Conservation (phyloP, 306 rosid species). For the Glycine soja region DNA sequence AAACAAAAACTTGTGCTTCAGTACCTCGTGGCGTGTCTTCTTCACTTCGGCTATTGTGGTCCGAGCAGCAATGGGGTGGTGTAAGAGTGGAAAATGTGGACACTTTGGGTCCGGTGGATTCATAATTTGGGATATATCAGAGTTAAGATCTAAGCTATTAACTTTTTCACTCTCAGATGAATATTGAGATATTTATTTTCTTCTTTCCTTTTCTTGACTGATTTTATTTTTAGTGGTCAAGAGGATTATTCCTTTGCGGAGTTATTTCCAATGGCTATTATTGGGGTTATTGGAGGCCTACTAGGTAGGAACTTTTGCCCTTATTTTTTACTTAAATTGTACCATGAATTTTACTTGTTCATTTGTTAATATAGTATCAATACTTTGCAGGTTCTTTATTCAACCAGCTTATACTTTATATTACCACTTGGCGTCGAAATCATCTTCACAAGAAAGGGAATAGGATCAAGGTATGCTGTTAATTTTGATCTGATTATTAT, state of each 20-base stretch:
- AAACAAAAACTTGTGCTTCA: too few relatives aligned
- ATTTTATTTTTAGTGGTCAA: conserved; percentile 79
- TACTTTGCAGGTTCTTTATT: conserved; percentile 69
- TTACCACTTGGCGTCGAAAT: conserved; percentile 86
- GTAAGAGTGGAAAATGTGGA: conserved; percentile 93
- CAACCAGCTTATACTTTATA: conserved; percentile 87
- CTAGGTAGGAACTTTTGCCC: conserved; percentile 60
- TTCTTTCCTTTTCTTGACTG: conserved; percentile 49
- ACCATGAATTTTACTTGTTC: conserved; percentile 33
- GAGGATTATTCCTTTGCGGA: conserved; percentile 96
- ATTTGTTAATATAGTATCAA: conserved; percentile 38
- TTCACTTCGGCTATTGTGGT: conserved; percentile 81
- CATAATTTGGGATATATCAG: conserved; percentile 95
- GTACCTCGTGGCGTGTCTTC: too few relatives aligned
- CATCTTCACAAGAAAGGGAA: conserved; percentile 91
- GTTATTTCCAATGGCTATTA: conserved; percentile 92
- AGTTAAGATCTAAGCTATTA: conserved; percentile 69
- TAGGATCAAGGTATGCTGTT: conserved; percentile 74
- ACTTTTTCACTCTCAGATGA: conserved; percentile 40
- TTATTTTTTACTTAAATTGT: conserved; percentile 6
- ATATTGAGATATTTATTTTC: conserved; percentile 48
- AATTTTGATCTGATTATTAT: conserved; percentile 34
- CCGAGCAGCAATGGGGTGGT: conserved; percentile 96
- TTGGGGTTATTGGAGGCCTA: conserved; percentile 93
- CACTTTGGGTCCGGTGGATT: conserved; percentile 99